Base-by-base conservation (phyloP, 2,329 filamentous ascomycete species). In the Dactylellina drechsleri region DNA sequence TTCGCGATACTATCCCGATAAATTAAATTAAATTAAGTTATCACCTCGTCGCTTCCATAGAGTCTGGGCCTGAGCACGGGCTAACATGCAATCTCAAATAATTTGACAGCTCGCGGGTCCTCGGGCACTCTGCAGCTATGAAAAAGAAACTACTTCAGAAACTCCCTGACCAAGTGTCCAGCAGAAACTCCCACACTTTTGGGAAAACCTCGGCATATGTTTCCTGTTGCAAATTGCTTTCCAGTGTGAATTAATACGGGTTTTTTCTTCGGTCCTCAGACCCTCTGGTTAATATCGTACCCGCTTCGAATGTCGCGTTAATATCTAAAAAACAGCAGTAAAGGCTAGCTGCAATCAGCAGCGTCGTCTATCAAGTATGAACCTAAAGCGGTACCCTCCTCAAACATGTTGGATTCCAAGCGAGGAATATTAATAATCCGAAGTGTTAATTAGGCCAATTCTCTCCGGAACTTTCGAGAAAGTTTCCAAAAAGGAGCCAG, bases 1-100 rank as follows among this genome's bases (percentile, higher is more conserved):
- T 75, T 68, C 61, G 62, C 70, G 70, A 75, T 68, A 26, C 62
- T 43, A 68, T 75, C 57, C 70, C 70, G 70, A 75, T 67, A 67
- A 59, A 75, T 75, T 75, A 75, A 64, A 58, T 75, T 75, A 75
- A 75, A 67, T 75, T 75, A 75, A 64, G 59, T 49, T 53, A 41
- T 50, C 45, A 43, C 52, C 57, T 54, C 41, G 26, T 41, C 62
- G 31, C 50, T 54, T 75, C 57, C 66, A 58, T 57, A 28, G 64
- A 41, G 70, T 75, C 70, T 66, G 64, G 62, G 62, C 57, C 57
- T 57, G 57, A 75, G 52, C 52, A 67, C 50, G 62, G 64, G 58
- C 53, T 41, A 45, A n/a, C 13, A 57, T 68, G 52, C 53, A 57
- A 58, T 20, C 60, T 67, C 67, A 75, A 64, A 58, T 59, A 57